These are phyloP conservation scores for Globisporangium cederbergense DNA, from an alignment of 352 stramenopile species.

Conservation along the genomic window DNA sequence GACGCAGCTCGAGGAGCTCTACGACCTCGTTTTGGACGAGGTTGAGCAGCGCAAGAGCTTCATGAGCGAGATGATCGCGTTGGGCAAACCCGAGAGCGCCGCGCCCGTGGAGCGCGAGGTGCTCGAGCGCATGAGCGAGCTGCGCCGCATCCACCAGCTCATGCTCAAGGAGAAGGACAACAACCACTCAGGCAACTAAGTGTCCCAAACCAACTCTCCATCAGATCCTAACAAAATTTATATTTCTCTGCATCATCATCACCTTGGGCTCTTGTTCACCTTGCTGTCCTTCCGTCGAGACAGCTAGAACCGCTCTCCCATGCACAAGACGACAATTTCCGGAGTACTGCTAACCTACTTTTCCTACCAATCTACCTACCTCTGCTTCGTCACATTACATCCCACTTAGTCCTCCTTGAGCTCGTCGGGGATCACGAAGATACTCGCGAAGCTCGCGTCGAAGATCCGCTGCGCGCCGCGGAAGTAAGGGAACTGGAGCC, in stretches of 20 bases:
- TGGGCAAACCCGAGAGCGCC: constrained; percentile 41
- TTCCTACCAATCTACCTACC: background rate
- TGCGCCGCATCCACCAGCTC: constrained; percentile 60
- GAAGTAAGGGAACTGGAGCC: constrained; percentile 91
- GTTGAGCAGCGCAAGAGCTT: constrained; percentile 64
- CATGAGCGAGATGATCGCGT: constrained; percentile 57
- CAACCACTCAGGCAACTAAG: constrained; percentile 8
- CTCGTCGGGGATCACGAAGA: constrained; percentile 56
- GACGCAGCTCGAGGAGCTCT: constrained; percentile 60
- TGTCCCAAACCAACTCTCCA: background rate
- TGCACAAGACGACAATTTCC: background rate
- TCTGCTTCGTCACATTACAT: background rate
- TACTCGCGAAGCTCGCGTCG: constrained; percentile 62
- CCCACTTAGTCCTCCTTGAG: constrained; percentile 31
- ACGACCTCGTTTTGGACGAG: constrained; percentile 54
- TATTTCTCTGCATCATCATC: background rate
- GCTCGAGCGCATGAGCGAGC: constrained; percentile 54
- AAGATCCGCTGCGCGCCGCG: constrained; percentile 81
- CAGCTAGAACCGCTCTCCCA: background rate
- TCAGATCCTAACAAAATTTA: constrained; percentile 5
- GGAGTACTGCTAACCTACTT: background rate
- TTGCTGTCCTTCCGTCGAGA: constrained; percentile 3
- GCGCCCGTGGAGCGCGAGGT: constrained; percentile 59
- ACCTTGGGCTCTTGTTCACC: background rate
- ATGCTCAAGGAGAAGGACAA: constrained; percentile 45